Percentiles rank a stretch among this genome's conserved stretches.
phyloP scores from a whole-genome alignment of 202 grass and related monocot species.

The Musa balbisiana region DNA sequence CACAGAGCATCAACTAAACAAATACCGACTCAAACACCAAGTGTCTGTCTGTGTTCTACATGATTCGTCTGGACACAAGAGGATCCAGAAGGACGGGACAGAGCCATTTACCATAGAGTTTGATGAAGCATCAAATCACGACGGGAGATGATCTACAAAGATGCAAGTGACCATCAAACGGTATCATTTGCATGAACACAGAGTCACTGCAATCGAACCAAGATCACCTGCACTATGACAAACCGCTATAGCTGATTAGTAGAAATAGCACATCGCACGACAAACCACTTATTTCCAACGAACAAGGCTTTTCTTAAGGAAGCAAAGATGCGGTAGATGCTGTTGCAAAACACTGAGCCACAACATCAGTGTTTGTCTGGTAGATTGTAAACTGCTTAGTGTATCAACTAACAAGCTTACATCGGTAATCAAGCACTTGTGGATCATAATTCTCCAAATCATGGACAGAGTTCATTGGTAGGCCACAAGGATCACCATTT shows the following conservation, averaged over 20 bases:
- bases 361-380: constrained; percentile 34
- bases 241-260: neutral
- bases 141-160: neutral
- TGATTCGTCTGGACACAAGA: no score
- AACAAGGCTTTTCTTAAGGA: neutral
- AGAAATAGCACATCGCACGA: neutral
- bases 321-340: neutral
- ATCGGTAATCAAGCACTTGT: constrained; percentile 36
- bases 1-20: no score
- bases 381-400: constrained; percentile 63
- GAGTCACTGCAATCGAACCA: neutral
- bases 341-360: neutral
- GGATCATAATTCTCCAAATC: constrained; percentile 36
- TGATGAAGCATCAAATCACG: no score
- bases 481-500: constrained; percentile 41
- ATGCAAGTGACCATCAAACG: neutral
- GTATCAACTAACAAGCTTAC: constrained; percentile 35
- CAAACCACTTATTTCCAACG: neutral
- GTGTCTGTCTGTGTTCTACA: no score
- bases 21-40: no score
- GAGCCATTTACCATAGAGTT: no score
- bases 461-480: constrained; percentile 36
- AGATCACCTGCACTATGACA: neutral
- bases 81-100: no score
- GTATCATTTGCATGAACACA: neutral